A percentile compares a stretch with the other conserved stretches of the same genome.
These are phyloP conservation scores for Arachis stenosperma DNA, from an alignment of 306 rosid species.

Conservation along the genomic window DNA sequence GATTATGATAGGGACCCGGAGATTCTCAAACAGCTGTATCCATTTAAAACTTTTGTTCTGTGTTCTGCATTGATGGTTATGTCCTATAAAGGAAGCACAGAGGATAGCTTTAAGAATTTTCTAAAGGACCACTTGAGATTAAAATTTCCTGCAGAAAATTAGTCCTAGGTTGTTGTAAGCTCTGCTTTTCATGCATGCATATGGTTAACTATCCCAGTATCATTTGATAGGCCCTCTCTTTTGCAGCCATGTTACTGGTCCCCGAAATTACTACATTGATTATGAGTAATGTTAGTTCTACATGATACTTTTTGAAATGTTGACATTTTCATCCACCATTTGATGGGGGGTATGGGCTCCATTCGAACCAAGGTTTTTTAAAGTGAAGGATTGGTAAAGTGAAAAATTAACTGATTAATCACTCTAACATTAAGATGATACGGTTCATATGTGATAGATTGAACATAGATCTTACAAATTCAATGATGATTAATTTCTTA, in stretches of 20 bases:
- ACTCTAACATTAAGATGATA: no score
- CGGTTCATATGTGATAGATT: no score
- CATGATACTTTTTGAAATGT: no score
- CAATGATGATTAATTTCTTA: no score
- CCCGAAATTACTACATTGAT: neutral
- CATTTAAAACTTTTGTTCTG: conserved; percentile 61
- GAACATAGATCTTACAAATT: no score
- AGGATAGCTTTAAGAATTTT: conserved; percentile 65
- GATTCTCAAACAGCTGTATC: conserved; percentile 60
- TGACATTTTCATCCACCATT: no score
- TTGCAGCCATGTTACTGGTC: neutral
- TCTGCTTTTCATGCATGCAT: neutral
- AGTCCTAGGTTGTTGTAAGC: conserved; percentile 11
- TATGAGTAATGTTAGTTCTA: no score
- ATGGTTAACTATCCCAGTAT: neutral
- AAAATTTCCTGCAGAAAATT: conserved; percentile 36
- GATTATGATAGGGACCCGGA: conserved; percentile 86
- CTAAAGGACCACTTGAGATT: conserved; percentile 49
- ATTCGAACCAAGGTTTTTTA: no score
- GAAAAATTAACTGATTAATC: no score
- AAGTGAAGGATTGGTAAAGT: no score
- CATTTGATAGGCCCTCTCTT: conserved; percentile 8
- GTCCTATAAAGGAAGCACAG: conserved; percentile 48
- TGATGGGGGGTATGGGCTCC: no score
- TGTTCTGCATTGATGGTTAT: conserved; percentile 61